These are phyloP conservation scores for Mrakia gelida DNA, from an alignment of 768 basidiomycete species.

Conservation along the genomic window DNA sequence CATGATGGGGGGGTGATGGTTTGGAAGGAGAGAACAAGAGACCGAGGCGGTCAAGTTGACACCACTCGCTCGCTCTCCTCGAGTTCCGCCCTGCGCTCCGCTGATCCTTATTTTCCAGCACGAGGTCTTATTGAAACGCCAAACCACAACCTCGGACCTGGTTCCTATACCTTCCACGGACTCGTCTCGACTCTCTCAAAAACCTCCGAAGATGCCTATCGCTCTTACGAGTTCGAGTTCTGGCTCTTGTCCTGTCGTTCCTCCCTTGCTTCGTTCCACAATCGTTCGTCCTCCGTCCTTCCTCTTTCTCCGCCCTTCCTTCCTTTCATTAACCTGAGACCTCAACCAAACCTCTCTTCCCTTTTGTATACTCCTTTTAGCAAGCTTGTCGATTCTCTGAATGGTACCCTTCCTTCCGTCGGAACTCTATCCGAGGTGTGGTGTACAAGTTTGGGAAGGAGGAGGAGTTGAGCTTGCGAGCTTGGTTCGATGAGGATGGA, in stretches of 20 bases:
- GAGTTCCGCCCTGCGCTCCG: too few relatives aligned
- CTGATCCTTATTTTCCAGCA: too few relatives aligned
- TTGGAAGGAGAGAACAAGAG: too few relatives aligned
- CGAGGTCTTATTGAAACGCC: too few relatives aligned
- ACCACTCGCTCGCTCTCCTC: background rate
- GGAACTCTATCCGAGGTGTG: conserved; percentile 45
- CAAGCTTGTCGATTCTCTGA: conserved; percentile 57
- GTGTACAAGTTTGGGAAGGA: conserved; percentile 52
- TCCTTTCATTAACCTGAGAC: too few relatives aligned
- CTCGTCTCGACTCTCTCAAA: too few relatives aligned
- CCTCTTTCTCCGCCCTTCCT: background rate
- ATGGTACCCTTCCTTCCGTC: conserved; percentile 72
- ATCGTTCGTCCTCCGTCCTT: conserved; percentile 3
- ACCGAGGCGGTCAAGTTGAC: background rate
- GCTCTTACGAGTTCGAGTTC: background rate
- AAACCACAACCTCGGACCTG: too few relatives aligned
- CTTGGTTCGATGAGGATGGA: conserved; percentile 78
- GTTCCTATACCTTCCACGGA: too few relatives aligned
- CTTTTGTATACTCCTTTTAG: background rate
- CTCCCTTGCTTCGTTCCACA: conserved; percentile 7
- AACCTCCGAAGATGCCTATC: conserved; percentile 6
- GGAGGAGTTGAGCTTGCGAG: conserved; percentile 61
- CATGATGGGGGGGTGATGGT: background rate
- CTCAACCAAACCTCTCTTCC: too few relatives aligned
- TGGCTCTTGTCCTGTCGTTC: background rate